These are phyloP conservation scores for Domatiomyces globalis DNA, from an alignment of 2,329 filamentous ascomycete species.

Conservation along the genomic window DNA sequence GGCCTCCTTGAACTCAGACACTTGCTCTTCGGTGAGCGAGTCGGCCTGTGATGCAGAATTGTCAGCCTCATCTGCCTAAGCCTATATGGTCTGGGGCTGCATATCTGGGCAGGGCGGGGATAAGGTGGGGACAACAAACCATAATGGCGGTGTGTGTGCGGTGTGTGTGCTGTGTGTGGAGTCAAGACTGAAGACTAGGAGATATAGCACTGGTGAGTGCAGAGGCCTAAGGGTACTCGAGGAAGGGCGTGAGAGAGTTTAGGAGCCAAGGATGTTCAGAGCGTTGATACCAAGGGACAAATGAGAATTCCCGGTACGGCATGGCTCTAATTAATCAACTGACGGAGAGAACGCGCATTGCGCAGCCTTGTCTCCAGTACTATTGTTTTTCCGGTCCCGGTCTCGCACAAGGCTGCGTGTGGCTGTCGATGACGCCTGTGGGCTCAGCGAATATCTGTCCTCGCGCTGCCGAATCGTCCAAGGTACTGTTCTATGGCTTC, in stretches of 20 bases:
- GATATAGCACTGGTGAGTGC: neutral
- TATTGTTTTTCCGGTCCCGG: conserved; percentile 3
- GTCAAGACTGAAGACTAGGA: neutral
- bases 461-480: neutral
- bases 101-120: neutral
- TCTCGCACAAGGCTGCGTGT: neutral
- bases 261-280: neutral
- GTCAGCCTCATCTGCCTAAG: neutral
- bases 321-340: no score
- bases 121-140: neutral
- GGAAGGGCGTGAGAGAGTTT: neutral
- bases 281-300: neutral
- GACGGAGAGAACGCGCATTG: no score
- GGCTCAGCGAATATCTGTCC: neutral
- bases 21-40: conserved; percentile 98
- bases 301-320: no score
- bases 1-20: conserved; percentile 99
- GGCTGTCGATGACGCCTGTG: neutral
- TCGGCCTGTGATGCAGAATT: conserved; percentile 53
- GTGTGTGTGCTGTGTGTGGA: neutral
- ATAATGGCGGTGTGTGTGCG: neutral
- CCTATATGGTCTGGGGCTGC: neutral
- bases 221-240: neutral
- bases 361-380: neutral
- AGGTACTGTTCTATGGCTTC: no score